These are phyloP conservation scores for Adansonia grandidieri DNA, from an alignment of 441 rosid genomes.

Conservation along the genomic window DNA sequence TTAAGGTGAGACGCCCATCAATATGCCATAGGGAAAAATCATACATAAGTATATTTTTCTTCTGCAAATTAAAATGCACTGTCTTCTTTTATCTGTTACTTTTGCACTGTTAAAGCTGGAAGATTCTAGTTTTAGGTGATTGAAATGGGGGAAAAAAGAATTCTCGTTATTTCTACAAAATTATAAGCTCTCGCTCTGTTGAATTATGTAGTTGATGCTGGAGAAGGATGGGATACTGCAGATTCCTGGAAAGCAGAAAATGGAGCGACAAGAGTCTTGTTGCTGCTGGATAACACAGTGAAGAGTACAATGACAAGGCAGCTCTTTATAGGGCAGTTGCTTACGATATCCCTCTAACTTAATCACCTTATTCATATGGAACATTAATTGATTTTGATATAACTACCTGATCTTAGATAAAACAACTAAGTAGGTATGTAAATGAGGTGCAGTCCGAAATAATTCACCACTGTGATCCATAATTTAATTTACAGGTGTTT, in stretches of 20 bases:
- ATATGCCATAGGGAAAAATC: background rate
- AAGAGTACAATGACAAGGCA: constrained; percentile 63
- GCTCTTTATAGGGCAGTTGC: constrained; percentile 72
- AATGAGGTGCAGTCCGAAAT: background rate
- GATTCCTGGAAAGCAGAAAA: constrained; percentile 72
- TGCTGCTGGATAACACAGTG: constrained; percentile 63
- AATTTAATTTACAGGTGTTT: constrained; percentile 41
- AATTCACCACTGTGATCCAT: constrained; percentile 24
- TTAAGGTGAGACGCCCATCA: background rate
- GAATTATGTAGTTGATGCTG: constrained; percentile 56
- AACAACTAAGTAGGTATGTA: background rate
- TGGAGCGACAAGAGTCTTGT: constrained; percentile 62
- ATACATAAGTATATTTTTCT: background rate
- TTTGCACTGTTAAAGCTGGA: background rate
- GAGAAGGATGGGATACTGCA: constrained; percentile 69
- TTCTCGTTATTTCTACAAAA: background rate
- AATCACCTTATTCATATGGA: constrained; percentile 65
- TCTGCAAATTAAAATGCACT: background rate
- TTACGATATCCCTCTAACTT: constrained; percentile 58
- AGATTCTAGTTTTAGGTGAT: background rate
- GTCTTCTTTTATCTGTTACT: background rate
- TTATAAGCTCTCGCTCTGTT: background rate
- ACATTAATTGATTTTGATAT: constrained; percentile 33
- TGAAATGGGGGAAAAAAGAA: background rate
- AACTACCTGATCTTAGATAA: too few relatives aligned